Percentiles rank a stretch among this genome's conserved stretches.
Evolutionary conservation across 1,139 yeast species (phyloP).

Genomic region (Magnusiomyces tetraspermus): DNA sequence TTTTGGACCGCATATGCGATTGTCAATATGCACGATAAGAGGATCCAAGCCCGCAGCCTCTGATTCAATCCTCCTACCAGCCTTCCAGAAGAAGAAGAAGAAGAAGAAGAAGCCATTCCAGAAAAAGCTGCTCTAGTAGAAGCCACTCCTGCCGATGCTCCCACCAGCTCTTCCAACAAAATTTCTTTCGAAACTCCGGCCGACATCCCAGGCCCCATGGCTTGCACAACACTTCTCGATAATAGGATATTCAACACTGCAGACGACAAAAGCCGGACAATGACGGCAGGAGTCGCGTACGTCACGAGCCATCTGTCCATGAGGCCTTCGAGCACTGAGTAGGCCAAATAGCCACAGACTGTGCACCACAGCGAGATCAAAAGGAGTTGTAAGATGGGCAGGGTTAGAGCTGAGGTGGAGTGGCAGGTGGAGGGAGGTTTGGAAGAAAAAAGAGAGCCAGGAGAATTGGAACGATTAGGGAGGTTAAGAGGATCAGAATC

Average conservation of each 20-base stretch:
- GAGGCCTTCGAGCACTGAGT: conserved; percentile 76
- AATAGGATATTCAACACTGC: conserved; percentile 62
- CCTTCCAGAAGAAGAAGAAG: no score
- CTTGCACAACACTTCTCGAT: no score
- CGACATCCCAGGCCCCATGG: no score
- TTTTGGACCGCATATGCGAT: conserved; percentile 74
- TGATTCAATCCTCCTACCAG: no score
- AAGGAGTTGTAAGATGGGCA: conserved; percentile 30
- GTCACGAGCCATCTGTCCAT: conserved; percentile 89
- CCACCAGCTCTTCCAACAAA: no score
- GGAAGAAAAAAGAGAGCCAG: background rate
- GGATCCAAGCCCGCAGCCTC: conserved; percentile 82
- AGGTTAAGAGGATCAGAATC: no score
- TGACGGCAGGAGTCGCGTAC: conserved; percentile 80
- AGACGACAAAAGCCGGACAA: conserved; percentile 74
- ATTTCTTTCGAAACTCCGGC: no score
- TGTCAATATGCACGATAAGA: conserved; percentile 77
- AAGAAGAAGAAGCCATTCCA: no score
- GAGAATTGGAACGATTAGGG: no score
- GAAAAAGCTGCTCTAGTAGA: no score
- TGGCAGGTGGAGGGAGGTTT: background rate
- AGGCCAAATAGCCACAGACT: conserved; percentile 77
- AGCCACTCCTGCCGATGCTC: no score
- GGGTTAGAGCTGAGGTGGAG: background rate
- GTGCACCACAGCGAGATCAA: conserved; percentile 42